phyloP scores from a whole-genome alignment of 306 rosid species.

The Senna siamea region DNA sequence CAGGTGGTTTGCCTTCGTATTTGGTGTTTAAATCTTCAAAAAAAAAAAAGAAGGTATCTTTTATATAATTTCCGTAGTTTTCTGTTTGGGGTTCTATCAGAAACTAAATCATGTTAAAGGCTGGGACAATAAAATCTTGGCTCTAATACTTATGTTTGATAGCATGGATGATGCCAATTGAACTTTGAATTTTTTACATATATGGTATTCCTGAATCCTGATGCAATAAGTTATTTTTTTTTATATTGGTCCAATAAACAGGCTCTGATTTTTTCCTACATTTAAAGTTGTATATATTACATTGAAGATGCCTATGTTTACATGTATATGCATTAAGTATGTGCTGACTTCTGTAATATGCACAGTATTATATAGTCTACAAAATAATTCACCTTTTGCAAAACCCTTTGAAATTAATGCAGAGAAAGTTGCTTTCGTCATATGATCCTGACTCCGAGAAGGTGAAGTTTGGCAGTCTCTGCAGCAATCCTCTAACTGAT shows the following conservation, averaged over 20 bases:
- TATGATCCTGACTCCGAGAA: slow-evolving; percentile 49
- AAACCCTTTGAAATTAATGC: slow-evolving; percentile 32
- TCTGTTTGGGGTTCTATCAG: not conserved
- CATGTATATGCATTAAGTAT: not conserved
- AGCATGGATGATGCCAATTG: not conserved
- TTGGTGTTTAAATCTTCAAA: too few relatives aligned
- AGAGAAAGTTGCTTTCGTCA: slow-evolving; percentile 70
- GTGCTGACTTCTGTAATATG: slow-evolving; percentile 9
- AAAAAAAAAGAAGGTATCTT: too few relatives aligned
- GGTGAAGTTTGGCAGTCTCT: slow-evolving; percentile 42
- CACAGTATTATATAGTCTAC: not conserved
- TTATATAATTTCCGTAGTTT: too few relatives aligned
- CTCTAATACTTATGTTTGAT: not conserved
- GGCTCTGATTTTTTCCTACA: not conserved
- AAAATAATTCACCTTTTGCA: slow-evolving; percentile 1
- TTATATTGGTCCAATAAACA: not conserved
- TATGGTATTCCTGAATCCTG: not conserved
- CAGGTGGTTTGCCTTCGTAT: too few relatives aligned
- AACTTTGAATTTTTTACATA: slow-evolving; percentile 4
- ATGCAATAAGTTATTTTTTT: not conserved
- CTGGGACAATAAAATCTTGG: slow-evolving; percentile 3
- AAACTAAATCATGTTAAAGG: not conserved
- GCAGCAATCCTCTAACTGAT: slow-evolving; percentile 37
- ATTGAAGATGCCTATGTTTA: too few relatives aligned
- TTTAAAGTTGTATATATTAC: not conserved